These are phyloP conservation scores for Cucurbita ficifolia DNA, from an alignment of 306 rosid genomes.

Conservation along the genomic window DNA sequence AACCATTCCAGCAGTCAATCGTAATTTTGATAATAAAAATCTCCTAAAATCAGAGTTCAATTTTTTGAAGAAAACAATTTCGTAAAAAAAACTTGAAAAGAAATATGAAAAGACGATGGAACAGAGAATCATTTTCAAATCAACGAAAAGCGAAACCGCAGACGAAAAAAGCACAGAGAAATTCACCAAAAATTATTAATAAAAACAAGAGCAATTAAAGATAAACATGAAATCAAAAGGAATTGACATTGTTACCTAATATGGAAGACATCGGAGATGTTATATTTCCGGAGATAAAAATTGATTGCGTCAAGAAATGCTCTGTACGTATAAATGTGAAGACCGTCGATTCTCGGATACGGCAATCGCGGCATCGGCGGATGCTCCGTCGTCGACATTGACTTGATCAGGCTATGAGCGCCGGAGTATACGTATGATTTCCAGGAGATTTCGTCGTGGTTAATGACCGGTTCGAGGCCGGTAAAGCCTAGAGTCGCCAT, in stretches of 20 bases:
- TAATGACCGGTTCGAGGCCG: slow-evolving; percentile 15
- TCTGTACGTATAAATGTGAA: slow-evolving; percentile 33
- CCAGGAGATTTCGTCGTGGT: slow-evolving; percentile 9
- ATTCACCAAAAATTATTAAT: background rate
- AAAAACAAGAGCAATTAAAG: background rate
- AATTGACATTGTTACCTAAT: slow-evolving; percentile 17
- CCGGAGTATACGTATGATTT: slow-evolving; percentile 29
- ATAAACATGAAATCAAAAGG: background rate
- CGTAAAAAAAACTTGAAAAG: background rate
- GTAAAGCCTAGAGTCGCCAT: slow-evolving; percentile 39
- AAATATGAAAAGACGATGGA: background rate
- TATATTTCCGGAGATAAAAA: slow-evolving; percentile 27
- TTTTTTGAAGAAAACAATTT: background rate
- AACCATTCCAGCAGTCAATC: background rate
- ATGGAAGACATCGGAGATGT: slow-evolving; percentile 46
- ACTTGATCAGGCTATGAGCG: slow-evolving; percentile 11
- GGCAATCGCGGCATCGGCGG: slow-evolving; percentile 31
- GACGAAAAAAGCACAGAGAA: background rate
- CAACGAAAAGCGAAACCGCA: background rate
- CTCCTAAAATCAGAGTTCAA: background rate
- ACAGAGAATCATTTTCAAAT: background rate
- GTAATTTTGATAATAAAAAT: background rate
- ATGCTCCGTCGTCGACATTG: background rate
- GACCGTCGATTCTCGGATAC: slow-evolving; percentile 38
- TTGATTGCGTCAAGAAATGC: slow-evolving; percentile 36